Percentiles rank a stretch among this genome's conserved stretches.
Evolutionary conservation across 768 basidiomycete species (phyloP).

Genomic region (Sporobolomyces pararoseus): DNA sequence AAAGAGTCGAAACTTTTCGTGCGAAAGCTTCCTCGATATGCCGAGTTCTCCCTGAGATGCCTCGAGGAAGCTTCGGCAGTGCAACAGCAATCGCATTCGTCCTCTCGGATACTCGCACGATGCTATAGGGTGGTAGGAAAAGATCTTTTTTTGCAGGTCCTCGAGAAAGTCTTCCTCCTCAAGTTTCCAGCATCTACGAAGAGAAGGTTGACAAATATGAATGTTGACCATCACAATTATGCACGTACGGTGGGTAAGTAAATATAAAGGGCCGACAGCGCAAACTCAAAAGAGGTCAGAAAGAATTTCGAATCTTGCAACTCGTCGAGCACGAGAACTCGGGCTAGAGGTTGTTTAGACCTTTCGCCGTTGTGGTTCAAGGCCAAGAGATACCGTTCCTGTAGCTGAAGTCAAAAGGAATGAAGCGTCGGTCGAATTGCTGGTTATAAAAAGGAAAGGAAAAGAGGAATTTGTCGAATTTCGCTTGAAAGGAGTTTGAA

Average conservation of each 20-base stretch:
- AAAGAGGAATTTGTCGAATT: too few relatives aligned
- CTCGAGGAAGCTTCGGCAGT: too few relatives aligned
- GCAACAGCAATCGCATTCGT: too few relatives aligned
- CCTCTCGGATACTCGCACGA: too few relatives aligned
- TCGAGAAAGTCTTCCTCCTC: background rate
- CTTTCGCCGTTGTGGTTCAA: background rate
- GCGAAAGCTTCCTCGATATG: too few relatives aligned
- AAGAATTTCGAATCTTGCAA: slow-evolving; percentile 5
- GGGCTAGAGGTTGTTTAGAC: too few relatives aligned
- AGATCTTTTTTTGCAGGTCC: too few relatives aligned
- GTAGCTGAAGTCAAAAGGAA: background rate
- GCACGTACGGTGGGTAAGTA: slow-evolving; percentile 20
- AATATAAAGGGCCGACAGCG: background rate
- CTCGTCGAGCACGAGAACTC: slow-evolving; percentile 4
- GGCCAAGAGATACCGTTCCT: slow-evolving; percentile 28
- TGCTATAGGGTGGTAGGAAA: too few relatives aligned
- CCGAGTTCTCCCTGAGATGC: too few relatives aligned
- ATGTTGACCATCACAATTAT: slow-evolving; percentile 33
- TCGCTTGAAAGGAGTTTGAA: too few relatives aligned
- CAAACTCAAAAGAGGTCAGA: slow-evolving; percentile 34
- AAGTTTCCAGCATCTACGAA: background rate
- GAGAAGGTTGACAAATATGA: background rate
- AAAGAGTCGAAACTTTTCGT: too few relatives aligned
- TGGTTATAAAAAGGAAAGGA: slow-evolving; percentile 5
- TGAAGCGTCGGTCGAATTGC: slow-evolving; percentile 29